Base-by-base conservation (phyloP, 352 stramenopile species). In the Albugo candida region DNA sequence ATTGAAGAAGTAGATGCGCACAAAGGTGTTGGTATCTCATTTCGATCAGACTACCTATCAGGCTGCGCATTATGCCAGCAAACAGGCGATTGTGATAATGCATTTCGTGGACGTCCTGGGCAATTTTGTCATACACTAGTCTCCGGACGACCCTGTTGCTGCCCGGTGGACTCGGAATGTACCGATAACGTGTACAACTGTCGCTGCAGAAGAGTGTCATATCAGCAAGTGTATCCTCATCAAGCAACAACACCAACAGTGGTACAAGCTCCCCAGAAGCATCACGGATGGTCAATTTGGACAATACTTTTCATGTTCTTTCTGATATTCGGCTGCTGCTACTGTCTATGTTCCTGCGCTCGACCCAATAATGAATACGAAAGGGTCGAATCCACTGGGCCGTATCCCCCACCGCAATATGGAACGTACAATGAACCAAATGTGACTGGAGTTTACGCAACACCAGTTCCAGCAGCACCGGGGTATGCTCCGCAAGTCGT, bases 71-170 rank as follows among this genome's bases (percentile, higher is more conserved):
- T 82, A 11, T 84, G 72, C 38, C 65, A 81, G 40, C 58, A 68
- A 52, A 76, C 60, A 1, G 71, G 71, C 0, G 54, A 71, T 27
- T 84, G 71, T 41, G 63, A 77, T 54, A 66, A 70, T 17, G 71
- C 71, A 2, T 84, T 81, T 48, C 71, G 62, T 18, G 67, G 70
- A 17, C 48, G 52, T 8, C 67, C 59, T 0, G 71, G 71, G 0
- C 68, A 84, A 45, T 84, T 84, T 48, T 84, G 71, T 50, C 56
- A 72, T 20, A 67, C 63, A 27, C 41, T 84, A 37, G 56, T 59
- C 19, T 71, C 64, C 0, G 67, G 67, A 2, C 56, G 61, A 13
- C 69, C 72, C 16, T 84, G 72, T 46, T 84, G 72, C 53, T 84
- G 72, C 17, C 72, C 72, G 14, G 18, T 16, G 4, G 58, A 72